Evolutionary conservation across 83 land plant genomes (phyloP), one percentile per base, ranked within the genome.

Genomic region (Picea abies): DNA sequence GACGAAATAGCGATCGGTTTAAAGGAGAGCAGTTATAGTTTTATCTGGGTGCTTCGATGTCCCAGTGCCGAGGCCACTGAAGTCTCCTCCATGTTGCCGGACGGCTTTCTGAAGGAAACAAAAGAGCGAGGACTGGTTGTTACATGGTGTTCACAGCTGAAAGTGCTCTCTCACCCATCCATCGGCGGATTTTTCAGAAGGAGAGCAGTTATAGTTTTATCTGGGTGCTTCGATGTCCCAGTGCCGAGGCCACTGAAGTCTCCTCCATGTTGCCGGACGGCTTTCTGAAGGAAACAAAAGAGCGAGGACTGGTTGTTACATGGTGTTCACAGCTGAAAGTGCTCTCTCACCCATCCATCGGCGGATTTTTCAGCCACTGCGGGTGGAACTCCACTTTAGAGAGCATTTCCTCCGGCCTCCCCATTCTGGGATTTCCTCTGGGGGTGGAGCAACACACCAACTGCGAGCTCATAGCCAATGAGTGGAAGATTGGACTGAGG

Each of bases 91-190:
- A 14, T 69, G 49, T 22, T 19, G 61, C 60, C 84, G 80, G 70
- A 58, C 79, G 90, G 81, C 67, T 67, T 91, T 90, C 4, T 49
- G 75, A 47, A 60, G 10, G 49, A 41, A 17, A 60, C 23, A 12
- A 23, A 52, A 68, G 82, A 52, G 2, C 83, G 8, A 49, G 88
- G 91, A 44, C 0, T 91, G 56, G 84, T 89, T 15, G 84, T 87
- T 16, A 82, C 90, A 8, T 91, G 93, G 93, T 90, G 89, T 56
- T 84, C 84, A 8, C 93, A 91, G 83, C 25, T 91, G 85, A 80
- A 25, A 68, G 82, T 86, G 62, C 82, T 91, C 37, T 69, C 81
- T 12, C 91, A 91, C 60, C 78, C 81, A 23, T 80, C 91, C 10
- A 73, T 85, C 0, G 91, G 90, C 2, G 91, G 89, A 32, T 89